Evolutionary conservation across 768 basidiomycete genomes (phyloP).

Genomic region (Leucosporidium yakuticum): DNA sequence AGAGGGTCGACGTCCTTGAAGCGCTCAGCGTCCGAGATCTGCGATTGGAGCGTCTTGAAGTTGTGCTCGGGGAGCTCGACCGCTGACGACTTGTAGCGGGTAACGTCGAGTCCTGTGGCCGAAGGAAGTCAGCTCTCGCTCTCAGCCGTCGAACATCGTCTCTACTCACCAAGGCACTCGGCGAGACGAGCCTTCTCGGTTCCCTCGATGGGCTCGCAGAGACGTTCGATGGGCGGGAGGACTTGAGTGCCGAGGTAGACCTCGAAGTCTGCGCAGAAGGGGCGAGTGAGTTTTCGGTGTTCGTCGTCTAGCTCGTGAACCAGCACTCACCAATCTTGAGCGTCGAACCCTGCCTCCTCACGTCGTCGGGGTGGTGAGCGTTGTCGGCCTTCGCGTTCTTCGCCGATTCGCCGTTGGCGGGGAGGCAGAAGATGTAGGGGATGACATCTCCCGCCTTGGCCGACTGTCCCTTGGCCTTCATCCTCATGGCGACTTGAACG

Average conservation of each 20-base stretch:
- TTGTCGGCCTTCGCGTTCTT: conserved; percentile 78
- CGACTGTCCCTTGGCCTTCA: conserved; percentile 75
- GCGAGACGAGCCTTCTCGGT: conserved; percentile 87
- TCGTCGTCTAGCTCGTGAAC: not conserved
- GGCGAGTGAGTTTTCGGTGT: not conserved
- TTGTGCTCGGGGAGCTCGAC: conserved; percentile 53
- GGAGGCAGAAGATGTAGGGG: conserved; percentile 85
- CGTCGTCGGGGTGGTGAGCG: conserved; percentile 89
- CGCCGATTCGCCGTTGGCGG: conserved; percentile 58
- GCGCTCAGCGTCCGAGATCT: conserved; percentile 77
- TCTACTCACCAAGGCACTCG: conserved; percentile 77
- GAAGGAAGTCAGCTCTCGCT: not conserved
- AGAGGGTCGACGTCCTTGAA: conserved; percentile 73
- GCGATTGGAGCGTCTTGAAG: conserved; percentile 78
- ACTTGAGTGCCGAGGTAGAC: conserved; percentile 87
- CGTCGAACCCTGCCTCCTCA: conserved; percentile 61
- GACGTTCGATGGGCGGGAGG: conserved; percentile 84
- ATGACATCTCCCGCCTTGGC: conserved; percentile 88
- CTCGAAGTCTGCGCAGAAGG: conserved; percentile 63
- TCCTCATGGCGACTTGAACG: conserved; percentile 85
- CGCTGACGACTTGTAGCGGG: conserved; percentile 25
- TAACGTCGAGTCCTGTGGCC: conserved; percentile 42
- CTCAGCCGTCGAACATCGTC: not conserved
- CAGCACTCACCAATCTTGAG: conserved; percentile 62
- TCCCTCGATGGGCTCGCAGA: conserved; percentile 94